Evolutionary conservation across 1,284 basidiomycete genomes (phyloP).

Genomic region (Coniferiporia weirii): DNA sequence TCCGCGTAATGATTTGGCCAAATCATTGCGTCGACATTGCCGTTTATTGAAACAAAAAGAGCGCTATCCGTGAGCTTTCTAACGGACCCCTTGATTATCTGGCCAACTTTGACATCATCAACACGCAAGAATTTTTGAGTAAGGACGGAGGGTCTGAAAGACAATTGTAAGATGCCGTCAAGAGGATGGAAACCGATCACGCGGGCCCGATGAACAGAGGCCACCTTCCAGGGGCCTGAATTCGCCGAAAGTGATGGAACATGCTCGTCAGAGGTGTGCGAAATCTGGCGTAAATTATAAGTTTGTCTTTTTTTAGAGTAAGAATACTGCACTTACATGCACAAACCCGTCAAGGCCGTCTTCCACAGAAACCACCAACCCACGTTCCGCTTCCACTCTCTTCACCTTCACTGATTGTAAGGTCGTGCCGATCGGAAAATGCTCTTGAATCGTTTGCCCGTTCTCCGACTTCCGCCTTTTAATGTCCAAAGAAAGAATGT

Average conservation of each 20-base stretch:
- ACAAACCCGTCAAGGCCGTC: constrained; percentile 73
- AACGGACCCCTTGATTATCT: constrained; percentile 79
- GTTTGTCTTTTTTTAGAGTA: neutral
- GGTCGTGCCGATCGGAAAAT: constrained; percentile 69
- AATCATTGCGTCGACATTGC: constrained; percentile 86
- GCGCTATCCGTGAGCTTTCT: constrained; percentile 76
- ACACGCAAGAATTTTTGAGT: constrained; percentile 87
- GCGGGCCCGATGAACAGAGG: constrained; percentile 79
- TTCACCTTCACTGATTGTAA: constrained; percentile 70
- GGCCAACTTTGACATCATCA: constrained; percentile 79
- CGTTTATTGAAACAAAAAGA: constrained; percentile 81
- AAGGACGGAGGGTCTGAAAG: constrained; percentile 78
- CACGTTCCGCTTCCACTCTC: constrained; percentile 77
- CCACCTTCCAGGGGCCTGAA: constrained; percentile 76
- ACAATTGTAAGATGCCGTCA: constrained; percentile 86
- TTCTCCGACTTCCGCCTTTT: constrained; percentile 32
- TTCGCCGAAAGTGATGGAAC: constrained; percentile 66
- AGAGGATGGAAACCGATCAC: constrained; percentile 86
- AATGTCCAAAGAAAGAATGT: constrained; percentile 56
- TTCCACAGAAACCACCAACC: constrained; percentile 65
- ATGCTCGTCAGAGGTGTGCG: constrained; percentile 90
- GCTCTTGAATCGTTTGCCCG: constrained; percentile 42
- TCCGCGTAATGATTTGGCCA: constrained; percentile 97
- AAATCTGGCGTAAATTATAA: constrained; percentile 57
- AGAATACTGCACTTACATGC: constrained; percentile 55